A percentile compares a stretch with the other conserved stretches of the same genome.
phyloP scores from a whole-genome alignment of 805 yeast species.

The Monosporozyma aerobia region DNA sequence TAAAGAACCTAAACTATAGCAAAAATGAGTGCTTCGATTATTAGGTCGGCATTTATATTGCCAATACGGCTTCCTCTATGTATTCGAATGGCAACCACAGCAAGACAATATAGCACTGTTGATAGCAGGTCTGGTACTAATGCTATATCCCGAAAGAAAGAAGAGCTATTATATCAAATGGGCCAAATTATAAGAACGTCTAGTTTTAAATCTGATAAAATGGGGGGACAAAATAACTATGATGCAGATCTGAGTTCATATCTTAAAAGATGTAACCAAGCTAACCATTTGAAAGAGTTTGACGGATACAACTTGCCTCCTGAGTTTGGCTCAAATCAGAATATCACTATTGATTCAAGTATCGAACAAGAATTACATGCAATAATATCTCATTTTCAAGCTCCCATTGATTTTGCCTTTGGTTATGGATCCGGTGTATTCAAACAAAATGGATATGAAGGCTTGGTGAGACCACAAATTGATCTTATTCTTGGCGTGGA shows the following conservation, averaged over 20 bases:
- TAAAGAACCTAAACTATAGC: neutral
- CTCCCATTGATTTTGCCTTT: slow-evolving; percentile 71
- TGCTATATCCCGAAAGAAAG: neutral
- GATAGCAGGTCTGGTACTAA: neutral
- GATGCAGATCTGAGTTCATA: neutral
- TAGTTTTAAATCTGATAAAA: neutral
- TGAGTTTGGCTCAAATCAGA: slow-evolving; percentile 52
- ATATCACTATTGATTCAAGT: slow-evolving; percentile 37
- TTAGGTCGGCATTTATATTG: neutral
- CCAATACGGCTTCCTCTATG: neutral
- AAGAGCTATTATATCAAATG: neutral
- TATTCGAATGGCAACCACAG: neutral
- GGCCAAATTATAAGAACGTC: neutral
- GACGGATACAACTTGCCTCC: slow-evolving; percentile 34
- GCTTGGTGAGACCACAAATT: slow-evolving; percentile 50
- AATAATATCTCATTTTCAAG: slow-evolving; percentile 49
- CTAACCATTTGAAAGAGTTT: neutral
- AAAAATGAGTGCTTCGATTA: neutral
- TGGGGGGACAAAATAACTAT: neutral
- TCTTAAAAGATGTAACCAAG: neutral
- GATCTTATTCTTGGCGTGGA: slow-evolving; percentile 81
- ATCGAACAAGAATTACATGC: slow-evolving; percentile 38
- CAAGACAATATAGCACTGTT: neutral
- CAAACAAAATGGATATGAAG: slow-evolving; percentile 50
- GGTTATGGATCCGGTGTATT: slow-evolving; percentile 96